These are phyloP conservation scores for Euphorbia schlechtendalii DNA, from an alignment of 441 rosid species.

Conservation along the genomic window DNA sequence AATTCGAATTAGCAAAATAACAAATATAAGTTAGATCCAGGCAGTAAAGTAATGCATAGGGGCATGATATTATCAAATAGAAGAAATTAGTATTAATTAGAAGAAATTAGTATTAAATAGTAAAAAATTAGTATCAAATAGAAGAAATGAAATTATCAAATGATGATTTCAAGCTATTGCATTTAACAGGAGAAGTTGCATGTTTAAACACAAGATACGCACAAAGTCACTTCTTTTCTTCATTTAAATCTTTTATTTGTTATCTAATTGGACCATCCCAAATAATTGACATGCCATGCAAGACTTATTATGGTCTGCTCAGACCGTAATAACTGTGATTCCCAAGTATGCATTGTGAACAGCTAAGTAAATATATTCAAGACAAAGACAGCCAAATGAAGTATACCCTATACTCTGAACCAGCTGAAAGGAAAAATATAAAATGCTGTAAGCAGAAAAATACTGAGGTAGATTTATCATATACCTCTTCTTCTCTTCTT, in stretches of 20 bases:
- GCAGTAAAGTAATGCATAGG: neutral
- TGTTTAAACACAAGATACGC: neutral
- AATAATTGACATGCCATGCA: neutral
- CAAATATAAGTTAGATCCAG: slow-evolving; percentile 2
- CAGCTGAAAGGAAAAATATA: neutral
- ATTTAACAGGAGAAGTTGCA: neutral
- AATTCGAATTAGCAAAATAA: neutral
- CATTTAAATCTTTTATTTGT: neutral
- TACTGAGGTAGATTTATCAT: slow-evolving; percentile 8
- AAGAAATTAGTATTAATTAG: neutral
- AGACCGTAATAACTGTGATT: slow-evolving; percentile 9
- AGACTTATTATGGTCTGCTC: neutral
- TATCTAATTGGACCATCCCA: neutral
- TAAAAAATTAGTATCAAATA: neutral
- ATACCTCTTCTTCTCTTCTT: slow-evolving; percentile 90
- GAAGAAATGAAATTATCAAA: no score
- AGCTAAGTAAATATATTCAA: neutral
- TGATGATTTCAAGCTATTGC: neutral
- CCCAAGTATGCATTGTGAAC: neutral
- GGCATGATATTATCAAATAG: neutral
- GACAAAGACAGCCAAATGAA: slow-evolving; percentile 2
- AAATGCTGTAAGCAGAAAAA: slow-evolving; percentile 12
- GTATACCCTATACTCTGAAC: neutral
- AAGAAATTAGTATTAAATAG: neutral
- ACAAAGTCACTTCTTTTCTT: neutral